These are phyloP conservation scores for Lachnellula occidentalis DNA, from an alignment of 2,329 filamentous ascomycete genomes.

Conservation along the genomic window DNA sequence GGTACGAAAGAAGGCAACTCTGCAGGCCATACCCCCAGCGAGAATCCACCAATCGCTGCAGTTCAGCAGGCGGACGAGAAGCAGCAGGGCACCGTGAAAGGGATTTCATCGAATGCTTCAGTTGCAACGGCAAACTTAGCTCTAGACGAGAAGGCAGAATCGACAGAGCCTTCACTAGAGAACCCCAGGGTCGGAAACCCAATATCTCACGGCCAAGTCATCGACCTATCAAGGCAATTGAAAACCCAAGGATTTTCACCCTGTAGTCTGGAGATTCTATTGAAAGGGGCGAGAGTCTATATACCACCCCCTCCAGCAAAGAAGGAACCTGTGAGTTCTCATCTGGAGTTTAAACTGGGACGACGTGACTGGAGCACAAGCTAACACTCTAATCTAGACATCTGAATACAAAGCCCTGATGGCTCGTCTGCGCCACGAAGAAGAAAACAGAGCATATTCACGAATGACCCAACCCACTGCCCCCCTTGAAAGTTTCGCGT, in stretches of 20 bases:
- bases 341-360: background rate
- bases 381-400: constrained; percentile 44
- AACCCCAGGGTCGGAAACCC: constrained; percentile 51
- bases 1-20: background rate
- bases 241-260: constrained; percentile 31
- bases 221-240: constrained; percentile 54
- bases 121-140: background rate
- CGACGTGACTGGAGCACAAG: background rate
- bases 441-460: constrained; percentile 77
- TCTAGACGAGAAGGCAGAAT: background rate
- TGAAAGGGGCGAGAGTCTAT: constrained; percentile 69
- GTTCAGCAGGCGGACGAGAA: background rate
- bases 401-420: constrained; percentile 83
- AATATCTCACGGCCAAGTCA: constrained; percentile 65
- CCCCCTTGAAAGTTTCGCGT: constrained; percentile 51
- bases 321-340: constrained; percentile 60
- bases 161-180: constrained; percentile 43
- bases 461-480: constrained; percentile 65
- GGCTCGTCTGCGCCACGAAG: constrained; percentile 73
- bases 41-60: too few relatives aligned
- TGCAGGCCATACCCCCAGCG: too few relatives aligned
- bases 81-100: background rate
- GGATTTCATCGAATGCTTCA: background rate
- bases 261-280: constrained; percentile 60
- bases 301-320: constrained; percentile 75